Base-by-base conservation (phyloP, 2,329 filamentous ascomycete species). In the Fusarium guadeloupense region DNA sequence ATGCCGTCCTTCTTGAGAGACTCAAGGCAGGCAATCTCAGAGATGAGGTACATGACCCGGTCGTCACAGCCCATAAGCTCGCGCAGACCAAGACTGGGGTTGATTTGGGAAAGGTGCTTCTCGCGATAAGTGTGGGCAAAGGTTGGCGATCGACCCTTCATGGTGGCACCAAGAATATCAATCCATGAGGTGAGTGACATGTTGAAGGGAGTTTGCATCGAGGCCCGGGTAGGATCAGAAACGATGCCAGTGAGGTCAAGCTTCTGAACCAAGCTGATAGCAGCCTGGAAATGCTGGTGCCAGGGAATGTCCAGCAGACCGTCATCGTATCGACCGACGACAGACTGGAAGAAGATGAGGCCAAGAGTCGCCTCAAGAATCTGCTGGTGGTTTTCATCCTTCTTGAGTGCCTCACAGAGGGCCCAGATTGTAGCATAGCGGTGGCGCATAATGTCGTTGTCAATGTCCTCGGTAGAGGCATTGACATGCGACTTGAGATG, bases 11-110 rank as follows among this genome's bases (percentile, higher is more conserved):
- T 80, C 81, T 95, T 96, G 63, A 97, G 85, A 4, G 91, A 90
- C 75, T 98, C 95, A 47, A 99, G 87, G 76, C 95, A 98, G 49
- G 94, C 92, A 69, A 98, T 97, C 78, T 99, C 95, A 3, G 93
- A 96, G 74, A 99, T 96, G 69, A 98, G 83, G 76, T 97, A 98
- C 93, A 99, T 97, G 77, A 98, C 90, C 19, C 89, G 88, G 77
- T 99, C 95, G 64, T 98, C 94, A 76, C 95, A 98, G 67, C 95
- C 95, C 93, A 98, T 98, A 45, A 98, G 85, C 79, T 96, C 93
- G 47, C 90, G 88, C 31, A 99, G 84, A 10, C 95, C 95, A 13
- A 89, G 81, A 50, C 81, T 85, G 19, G 82, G 77, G 75, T 85
- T 85, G 62, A 78, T 75, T 10, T 78, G 74, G 9, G 91, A 90